Conservation (phyloP, 345 rosid genomes). For the Ricinus communis region DNA sequence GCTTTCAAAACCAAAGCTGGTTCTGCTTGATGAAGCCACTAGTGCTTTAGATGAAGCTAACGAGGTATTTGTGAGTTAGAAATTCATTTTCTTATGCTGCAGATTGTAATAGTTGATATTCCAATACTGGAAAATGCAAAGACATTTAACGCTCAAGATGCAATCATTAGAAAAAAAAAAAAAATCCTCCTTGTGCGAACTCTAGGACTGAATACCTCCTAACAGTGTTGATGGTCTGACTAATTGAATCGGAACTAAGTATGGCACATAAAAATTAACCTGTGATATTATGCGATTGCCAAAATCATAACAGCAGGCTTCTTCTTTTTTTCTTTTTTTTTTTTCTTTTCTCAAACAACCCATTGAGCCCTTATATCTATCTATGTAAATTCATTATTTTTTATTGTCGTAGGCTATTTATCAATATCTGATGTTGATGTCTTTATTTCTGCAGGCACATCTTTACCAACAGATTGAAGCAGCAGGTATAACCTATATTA, state of each 20-base stretch:
- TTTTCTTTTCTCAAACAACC: too few species aligned
- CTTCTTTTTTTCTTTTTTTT: too few species aligned
- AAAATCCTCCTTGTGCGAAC: too few species aligned
- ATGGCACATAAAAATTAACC: too few species aligned
- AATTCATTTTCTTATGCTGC: not conserved
- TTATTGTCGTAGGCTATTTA: not conserved
- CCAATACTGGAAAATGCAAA: not conserved
- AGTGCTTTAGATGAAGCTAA: slow-evolving; percentile 93
- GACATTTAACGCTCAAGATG: too few species aligned
- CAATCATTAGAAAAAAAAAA: too few species aligned
- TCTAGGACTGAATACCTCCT: too few species aligned
- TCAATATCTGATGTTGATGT: not conserved
- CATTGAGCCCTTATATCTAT: too few species aligned
- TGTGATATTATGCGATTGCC: too few species aligned
- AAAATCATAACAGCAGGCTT: too few species aligned
- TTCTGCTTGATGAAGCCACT: slow-evolving; percentile 83
- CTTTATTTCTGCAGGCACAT: slow-evolving; percentile 45
- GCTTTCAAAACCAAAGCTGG: slow-evolving; percentile 79
- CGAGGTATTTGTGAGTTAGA: slow-evolving; percentile 51
- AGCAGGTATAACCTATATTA: slow-evolving; percentile 79
- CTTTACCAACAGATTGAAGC: slow-evolving; percentile 66
- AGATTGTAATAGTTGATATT: not conserved
- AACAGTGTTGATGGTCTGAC: not conserved
- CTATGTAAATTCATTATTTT: too few species aligned
- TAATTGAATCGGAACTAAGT: not conserved